A percentile compares a stretch with the other conserved stretches of the same genome.
These are phyloP conservation scores for Isatis tinctoria DNA, from an alignment of 345 rosid species.

Conservation along the genomic window DNA sequence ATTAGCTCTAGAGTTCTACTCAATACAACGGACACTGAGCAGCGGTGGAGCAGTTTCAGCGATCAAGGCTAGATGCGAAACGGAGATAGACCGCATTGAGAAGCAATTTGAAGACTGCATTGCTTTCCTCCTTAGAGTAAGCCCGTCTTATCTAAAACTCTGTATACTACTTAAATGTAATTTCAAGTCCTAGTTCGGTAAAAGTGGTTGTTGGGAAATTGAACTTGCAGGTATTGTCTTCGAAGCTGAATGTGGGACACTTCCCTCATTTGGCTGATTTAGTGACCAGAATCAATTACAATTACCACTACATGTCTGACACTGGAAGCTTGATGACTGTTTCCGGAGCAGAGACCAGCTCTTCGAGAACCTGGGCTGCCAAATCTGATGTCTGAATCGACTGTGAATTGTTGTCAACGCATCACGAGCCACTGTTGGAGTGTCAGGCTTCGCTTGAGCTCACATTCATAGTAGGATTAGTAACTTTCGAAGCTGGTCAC, in stretches of 20 bases:
- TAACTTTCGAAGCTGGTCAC: not conserved
- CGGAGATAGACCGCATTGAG: slow-evolving; percentile 76
- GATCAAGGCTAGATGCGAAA: slow-evolving; percentile 77
- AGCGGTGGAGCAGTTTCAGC: slow-evolving; percentile 77
- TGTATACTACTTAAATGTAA: not conserved
- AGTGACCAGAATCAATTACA: slow-evolving; percentile 91
- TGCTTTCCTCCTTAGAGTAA: slow-evolving; percentile 89
- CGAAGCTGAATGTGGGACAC: slow-evolving; percentile 85
- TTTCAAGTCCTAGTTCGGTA: not conserved
- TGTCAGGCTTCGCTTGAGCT: not conserved
- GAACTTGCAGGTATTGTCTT: slow-evolving; percentile 70
- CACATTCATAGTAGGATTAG: not conserved
- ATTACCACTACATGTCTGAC: slow-evolving; percentile 91
- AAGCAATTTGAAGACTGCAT: slow-evolving; percentile 90
- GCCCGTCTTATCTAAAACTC: slow-evolving; percentile 5
- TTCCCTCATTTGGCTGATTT: slow-evolving; percentile 95
- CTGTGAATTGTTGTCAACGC: not conserved
- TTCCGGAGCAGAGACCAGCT: slow-evolving; percentile 48
- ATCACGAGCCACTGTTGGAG: not conserved
- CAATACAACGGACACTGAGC: slow-evolving; percentile 76
- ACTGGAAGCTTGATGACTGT: slow-evolving; percentile 66
- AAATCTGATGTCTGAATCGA: slow-evolving; percentile 12
- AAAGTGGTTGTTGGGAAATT: not conserved
- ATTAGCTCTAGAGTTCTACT: slow-evolving; percentile 86
- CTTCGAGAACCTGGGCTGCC: slow-evolving; percentile 17